Percentiles rank a stretch among this genome's conserved stretches.
Evolutionary conservation across 228 moss, liverwort and hornwort species (phyloP).

Genomic region (Sphagnum magellanicum): DNA sequence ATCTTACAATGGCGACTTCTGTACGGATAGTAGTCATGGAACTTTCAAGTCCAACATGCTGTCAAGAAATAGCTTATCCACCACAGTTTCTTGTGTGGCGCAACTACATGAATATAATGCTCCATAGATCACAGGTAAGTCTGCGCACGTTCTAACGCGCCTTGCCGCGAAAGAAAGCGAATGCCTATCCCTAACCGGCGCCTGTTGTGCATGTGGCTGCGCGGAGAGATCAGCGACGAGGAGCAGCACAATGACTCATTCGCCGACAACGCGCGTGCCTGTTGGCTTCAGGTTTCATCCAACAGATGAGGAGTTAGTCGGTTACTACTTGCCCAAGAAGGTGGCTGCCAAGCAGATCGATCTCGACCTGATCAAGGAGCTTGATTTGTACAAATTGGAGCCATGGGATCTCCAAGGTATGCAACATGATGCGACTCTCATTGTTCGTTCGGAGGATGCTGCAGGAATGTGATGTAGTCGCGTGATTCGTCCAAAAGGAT

Average conservation of each 20-base stretch:
- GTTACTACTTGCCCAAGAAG: constrained; percentile 70
- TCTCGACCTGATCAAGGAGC: constrained; percentile 63
- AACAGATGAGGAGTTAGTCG: constrained; percentile 80
- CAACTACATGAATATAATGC: too few relatives aligned
- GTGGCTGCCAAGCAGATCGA: constrained; percentile 45
- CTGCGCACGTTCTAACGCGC: too few relatives aligned
- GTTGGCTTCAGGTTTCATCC: constrained; percentile 89
- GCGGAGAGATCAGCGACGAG: background rate
- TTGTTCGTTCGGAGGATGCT: background rate
- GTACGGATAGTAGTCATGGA: too few relatives aligned
- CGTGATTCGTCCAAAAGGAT: too few relatives aligned
- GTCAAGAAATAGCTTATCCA: too few relatives aligned
- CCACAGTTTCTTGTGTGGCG: too few relatives aligned
- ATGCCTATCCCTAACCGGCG: too few relatives aligned
- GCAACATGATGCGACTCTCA: background rate
- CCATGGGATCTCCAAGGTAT: constrained; percentile 88
- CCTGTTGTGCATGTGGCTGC: too few relatives aligned
- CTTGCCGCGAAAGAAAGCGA: too few relatives aligned
- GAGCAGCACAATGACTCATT: constrained; percentile 36
- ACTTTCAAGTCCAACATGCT: too few relatives aligned
- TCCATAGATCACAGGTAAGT: too few relatives aligned
- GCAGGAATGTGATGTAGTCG: background rate
- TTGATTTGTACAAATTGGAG: constrained; percentile 88
- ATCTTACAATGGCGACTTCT: too few relatives aligned
- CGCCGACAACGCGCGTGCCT: constrained; percentile 31